Percentiles rank a stretch among this genome's conserved stretches.
These are phyloP conservation scores for Geosmithia morbida DNA, from an alignment of 2,329 filamentous ascomycete species.

Conservation along the genomic window DNA sequence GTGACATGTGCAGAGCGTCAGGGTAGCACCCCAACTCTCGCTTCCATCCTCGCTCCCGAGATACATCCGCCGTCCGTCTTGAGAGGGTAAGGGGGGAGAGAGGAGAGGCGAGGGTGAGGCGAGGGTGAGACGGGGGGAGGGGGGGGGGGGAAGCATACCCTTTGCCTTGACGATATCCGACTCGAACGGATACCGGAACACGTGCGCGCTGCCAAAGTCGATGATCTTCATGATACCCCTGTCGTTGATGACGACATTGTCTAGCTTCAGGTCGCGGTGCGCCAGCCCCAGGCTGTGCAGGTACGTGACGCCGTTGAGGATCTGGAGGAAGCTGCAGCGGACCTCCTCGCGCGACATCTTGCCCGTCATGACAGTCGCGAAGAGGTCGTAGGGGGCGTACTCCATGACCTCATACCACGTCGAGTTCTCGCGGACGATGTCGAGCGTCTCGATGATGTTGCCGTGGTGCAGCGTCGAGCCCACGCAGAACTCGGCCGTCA, in stretches of 20 bases:
- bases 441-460: slow-evolving; percentile 95
- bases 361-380: slow-evolving; percentile 97
- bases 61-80: too few relatives aligned
- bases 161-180: slow-evolving; percentile 35
- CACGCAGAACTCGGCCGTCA: slow-evolving; percentile 96
- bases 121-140: too few relatives aligned
- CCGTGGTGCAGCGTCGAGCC: slow-evolving; percentile 93
- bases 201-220: slow-evolving; percentile 93
- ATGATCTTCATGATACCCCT: slow-evolving; percentile 99
- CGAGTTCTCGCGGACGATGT: slow-evolving; percentile 86
- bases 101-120: too few relatives aligned
- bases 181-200: slow-evolving; percentile 96
- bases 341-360: slow-evolving; percentile 91
- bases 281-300: slow-evolving; percentile 90
- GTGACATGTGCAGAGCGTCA: too few relatives aligned
- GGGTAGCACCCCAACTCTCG: too few relatives aligned
- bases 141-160: slow-evolving; percentile 11
- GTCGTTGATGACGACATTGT: slow-evolving; percentile 96
- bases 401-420: slow-evolving; percentile 99
- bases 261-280: slow-evolving; percentile 88
- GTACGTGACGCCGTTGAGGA: slow-evolving; percentile 87
- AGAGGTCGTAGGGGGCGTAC: slow-evolving; percentile 89
- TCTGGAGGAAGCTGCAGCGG: slow-evolving; percentile 83
- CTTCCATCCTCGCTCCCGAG: too few relatives aligned
- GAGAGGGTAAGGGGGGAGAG: too few relatives aligned